These are phyloP conservation scores for Penicillium bialowiezense DNA, from an alignment of 495 filamentous ascomycete genomes.

Conservation along the genomic window DNA sequence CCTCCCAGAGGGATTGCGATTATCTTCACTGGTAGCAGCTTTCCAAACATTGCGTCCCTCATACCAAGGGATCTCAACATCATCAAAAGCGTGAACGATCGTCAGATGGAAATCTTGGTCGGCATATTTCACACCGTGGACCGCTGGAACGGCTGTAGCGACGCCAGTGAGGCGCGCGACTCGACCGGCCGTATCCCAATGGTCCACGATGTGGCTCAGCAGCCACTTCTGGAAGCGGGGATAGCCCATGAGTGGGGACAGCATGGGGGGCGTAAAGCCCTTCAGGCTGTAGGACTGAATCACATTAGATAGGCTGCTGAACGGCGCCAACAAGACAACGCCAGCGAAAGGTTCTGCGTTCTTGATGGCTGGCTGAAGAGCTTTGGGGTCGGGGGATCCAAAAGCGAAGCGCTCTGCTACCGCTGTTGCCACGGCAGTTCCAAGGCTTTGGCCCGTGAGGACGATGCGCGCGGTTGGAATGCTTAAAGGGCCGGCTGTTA, in stretches of 20 bases:
- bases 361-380: constrained; percentile 35
- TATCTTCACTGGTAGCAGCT: constrained; percentile 39
- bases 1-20: constrained; percentile 51
- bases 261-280: constrained; percentile 75
- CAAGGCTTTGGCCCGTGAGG: constrained; percentile 84
- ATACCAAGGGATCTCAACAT: constrained; percentile 70
- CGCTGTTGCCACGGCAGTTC: constrained; percentile 76
- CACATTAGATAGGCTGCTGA: constrained; percentile 69
- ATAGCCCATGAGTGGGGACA: constrained; percentile 67
- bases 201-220: constrained; percentile 47
- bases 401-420: constrained; percentile 66
- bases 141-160: constrained; percentile 16
- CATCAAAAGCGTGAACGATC: constrained; percentile 73
- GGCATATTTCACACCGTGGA: constrained; percentile 32
- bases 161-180: constrained; percentile 42
- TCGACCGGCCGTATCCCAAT: constrained; percentile 53
- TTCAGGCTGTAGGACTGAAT: constrained; percentile 69
- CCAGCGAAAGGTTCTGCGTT: constrained; percentile 60
- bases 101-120: constrained; percentile 58
- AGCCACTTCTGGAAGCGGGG: constrained; percentile 50
- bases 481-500: constrained; percentile 36
- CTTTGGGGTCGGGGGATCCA: constrained; percentile 35
- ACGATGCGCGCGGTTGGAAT: constrained; percentile 71
- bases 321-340: constrained; percentile 74
- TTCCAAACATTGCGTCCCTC: constrained; percentile 53